Conservation (phyloP, 305 asterid species). For the Solanum hybrid region DNA sequence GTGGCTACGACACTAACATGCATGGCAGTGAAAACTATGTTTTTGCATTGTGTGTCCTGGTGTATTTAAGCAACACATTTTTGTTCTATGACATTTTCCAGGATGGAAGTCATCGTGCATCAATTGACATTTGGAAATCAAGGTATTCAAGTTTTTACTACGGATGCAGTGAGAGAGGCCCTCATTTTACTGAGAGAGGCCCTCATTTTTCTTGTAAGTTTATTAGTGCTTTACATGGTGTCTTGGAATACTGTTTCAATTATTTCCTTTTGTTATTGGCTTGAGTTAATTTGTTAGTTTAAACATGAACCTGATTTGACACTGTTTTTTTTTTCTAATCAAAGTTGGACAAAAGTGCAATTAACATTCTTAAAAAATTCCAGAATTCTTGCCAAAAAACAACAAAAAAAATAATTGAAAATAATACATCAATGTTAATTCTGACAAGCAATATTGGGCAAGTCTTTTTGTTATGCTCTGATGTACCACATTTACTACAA, state of each 20-base stretch:
- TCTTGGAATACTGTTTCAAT: background rate
- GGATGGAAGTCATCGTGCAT: constrained; percentile 55
- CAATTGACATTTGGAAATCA: constrained; percentile 91
- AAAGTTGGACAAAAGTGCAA: no score
- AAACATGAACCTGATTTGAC: background rate
- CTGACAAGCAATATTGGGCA: no score
- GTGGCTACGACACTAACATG: background rate
- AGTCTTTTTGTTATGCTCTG: no score
- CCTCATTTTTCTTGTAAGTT: constrained; percentile 63
- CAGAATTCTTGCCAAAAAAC: no score
- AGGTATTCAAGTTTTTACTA: constrained; percentile 62
- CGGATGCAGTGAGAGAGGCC: constrained; percentile 87
- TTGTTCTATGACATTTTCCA: constrained; percentile 24
- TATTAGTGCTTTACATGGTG: background rate
- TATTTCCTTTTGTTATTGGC: background rate
- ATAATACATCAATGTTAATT: no score
- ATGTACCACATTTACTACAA: no score
- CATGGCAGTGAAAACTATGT: background rate
- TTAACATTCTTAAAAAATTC: no score
- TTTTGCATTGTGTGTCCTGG: background rate
- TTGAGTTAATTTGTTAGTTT: constrained; percentile 6
- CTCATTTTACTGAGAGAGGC: constrained; percentile 50
- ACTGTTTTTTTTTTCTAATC: background rate
- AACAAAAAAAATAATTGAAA: no score
- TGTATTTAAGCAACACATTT: background rate